Evolutionary conservation across 306 rosid genomes (phyloP).

Genomic region (Acacia melanoxylon): DNA sequence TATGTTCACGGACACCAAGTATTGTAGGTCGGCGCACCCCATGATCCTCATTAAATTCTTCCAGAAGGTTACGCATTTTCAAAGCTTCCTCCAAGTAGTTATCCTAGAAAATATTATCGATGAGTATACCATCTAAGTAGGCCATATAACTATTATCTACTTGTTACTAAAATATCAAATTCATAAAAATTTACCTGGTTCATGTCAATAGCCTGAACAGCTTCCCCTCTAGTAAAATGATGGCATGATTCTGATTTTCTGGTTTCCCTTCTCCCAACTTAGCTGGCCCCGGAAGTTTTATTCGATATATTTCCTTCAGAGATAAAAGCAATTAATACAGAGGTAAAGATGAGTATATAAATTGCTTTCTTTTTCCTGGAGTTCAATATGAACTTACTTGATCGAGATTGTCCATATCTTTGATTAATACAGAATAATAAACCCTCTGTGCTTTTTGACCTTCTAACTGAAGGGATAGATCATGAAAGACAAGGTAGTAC

Average conservation of each 20-base stretch:
- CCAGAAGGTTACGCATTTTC: conserved; percentile 96
- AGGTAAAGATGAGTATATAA: conserved; percentile 19
- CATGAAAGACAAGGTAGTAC: conserved; percentile 30
- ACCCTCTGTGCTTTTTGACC: conserved; percentile 81
- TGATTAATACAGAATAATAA: conserved; percentile 89
- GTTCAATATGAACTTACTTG: conserved; percentile 61
- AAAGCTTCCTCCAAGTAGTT: conserved; percentile 98
- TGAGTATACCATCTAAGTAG: conserved; percentile 33
- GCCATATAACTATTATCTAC: conserved; percentile 24
- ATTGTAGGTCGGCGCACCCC: conserved; percentile 95
- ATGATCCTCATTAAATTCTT: conserved; percentile 93
- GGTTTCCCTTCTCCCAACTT: conserved; percentile 99
- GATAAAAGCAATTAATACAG: conserved; percentile 38
- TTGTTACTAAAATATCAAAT: conserved; percentile 21
- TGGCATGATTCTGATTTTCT: conserved; percentile 96
- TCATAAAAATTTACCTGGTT: conserved; percentile 67
- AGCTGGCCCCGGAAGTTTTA: conserved; percentile 87
- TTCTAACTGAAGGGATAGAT: conserved; percentile 40
- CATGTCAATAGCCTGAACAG: conserved; percentile 97
- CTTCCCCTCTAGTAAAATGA: conserved; percentile 95
- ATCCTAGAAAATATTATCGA: conserved; percentile 59
- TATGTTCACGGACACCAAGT: conserved; percentile 97
- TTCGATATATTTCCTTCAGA: conserved; percentile 83
- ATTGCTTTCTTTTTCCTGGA: not conserved
- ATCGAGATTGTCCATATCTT: conserved; percentile 86